Base-by-base conservation (phyloP, 2,329 filamentous ascomycete genomes). In the Penicillium concentricum region DNA sequence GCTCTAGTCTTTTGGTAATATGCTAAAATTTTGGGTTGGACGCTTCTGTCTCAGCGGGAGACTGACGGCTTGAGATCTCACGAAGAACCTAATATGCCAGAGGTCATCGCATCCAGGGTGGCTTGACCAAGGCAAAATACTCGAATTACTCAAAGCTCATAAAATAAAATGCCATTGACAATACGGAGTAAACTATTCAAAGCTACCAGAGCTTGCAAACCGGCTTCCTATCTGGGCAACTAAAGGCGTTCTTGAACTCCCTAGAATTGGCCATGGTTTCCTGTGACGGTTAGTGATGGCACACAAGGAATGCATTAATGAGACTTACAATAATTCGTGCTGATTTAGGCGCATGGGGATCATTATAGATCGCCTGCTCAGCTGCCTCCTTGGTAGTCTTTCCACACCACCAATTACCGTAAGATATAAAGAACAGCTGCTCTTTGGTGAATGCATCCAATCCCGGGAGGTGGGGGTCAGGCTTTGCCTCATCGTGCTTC, bases 391-490 rank as follows among this genome's bases (percentile, higher is more conserved):
- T 81, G 7, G 83, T 81, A 2, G 75, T 81, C 76, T 88, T 88
- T 35, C 83, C 81, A 68, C 88, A 91, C 86, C 86, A 90, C 73
- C 79, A 82, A 62, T 84, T 86, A 4, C 77, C 81, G 67, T 84
- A 90, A 2, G 81, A 81, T 30, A 90, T 78, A 66, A 89, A 90
- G 74, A 90, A 90, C 4, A 90, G 71, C 70, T 90, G 86, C 59
- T 89, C 86, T 58, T 87, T 84, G 0, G 82, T 83, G 59, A 89
- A 89, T 20, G 75, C 62, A 4, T 84, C 79, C 7, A 90, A 69
- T 0, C 87, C 87, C 0, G 86, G 86, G 16, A 90, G 78, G 38
- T 79, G 69, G 66, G 78, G 66, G 56, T 82, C 81, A 0, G 82
- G 77, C n/a, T 77, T 79, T 37, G 80, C 73, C 2, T 76, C 71